Conservation (phyloP, 345 rosid species). For the Syzygium grande region DNA sequence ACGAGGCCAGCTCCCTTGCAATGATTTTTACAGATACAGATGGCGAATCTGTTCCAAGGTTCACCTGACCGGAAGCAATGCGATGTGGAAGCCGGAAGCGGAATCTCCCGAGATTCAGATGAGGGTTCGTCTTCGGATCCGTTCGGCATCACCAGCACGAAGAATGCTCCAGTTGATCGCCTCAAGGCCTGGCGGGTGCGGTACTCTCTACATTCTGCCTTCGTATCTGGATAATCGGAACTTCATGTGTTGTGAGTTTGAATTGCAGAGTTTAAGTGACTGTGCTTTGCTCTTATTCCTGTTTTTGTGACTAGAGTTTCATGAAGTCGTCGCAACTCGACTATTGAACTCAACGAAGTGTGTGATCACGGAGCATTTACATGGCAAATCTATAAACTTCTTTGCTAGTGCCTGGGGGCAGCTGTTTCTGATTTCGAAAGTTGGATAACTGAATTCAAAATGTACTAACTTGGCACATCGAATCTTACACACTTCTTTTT, state of each 20-base stretch:
- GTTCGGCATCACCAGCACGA: slow-evolving; percentile 52
- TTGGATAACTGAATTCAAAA: not conserved
- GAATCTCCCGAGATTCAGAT: slow-evolving; percentile 9
- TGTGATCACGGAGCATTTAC: not conserved
- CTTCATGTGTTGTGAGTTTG: not conserved
- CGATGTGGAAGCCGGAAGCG: slow-evolving; percentile 47
- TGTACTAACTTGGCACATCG: not conserved
- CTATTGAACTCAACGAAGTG: not conserved
- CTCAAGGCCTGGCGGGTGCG: slow-evolving; percentile 81
- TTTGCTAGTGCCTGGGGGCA: not conserved
- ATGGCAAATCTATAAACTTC: not conserved
- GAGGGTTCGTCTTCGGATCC: slow-evolving; percentile 27
- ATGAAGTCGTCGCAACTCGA: not conserved
- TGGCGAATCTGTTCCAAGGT: slow-evolving; percentile 21
- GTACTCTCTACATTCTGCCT: not conserved
- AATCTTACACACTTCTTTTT: not conserved
- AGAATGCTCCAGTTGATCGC: slow-evolving; percentile 57
- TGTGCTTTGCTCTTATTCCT: not conserved
- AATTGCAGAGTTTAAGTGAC: not conserved
- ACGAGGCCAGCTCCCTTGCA: slow-evolving; percentile 64
- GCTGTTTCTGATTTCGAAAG: not conserved
- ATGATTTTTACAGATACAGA: slow-evolving; percentile 11
- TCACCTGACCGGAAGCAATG: slow-evolving; percentile 29
- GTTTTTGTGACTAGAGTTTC: not conserved
- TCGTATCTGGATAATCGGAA: not conserved